phyloP scores from a whole-genome alignment of 2,329 filamentous ascomycete species.

The Fusarium buxicola region DNA sequence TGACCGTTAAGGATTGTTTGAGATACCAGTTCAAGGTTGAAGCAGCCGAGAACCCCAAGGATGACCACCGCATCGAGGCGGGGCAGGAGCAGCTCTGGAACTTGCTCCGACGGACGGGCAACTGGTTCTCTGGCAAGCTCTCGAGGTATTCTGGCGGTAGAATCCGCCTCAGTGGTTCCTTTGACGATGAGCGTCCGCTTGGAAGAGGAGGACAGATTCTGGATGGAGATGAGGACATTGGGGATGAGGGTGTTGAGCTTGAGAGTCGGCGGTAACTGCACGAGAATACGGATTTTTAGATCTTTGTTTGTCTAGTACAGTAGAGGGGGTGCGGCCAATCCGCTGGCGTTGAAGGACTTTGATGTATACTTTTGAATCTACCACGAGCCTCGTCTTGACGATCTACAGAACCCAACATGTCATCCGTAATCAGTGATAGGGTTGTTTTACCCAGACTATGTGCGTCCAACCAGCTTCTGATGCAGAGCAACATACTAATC shows the following conservation, averaged over 20 bases:
- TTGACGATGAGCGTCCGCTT: conserved; percentile 52
- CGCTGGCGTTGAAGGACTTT: conserved; percentile 39
- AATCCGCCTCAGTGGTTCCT: conserved; percentile 61
- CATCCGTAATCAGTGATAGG: not conserved
- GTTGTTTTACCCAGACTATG: not conserved
- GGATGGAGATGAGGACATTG: conserved; percentile 56
- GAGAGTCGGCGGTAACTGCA: conserved; percentile 50
- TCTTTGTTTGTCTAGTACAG: conserved; percentile 13
- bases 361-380: conserved; percentile 26
- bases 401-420: not conserved
- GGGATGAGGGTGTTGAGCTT: conserved; percentile 58
- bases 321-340: conserved; percentile 35
- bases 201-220: conserved; percentile 60
- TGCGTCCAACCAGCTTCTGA: not conserved
- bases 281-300: conserved; percentile 8
- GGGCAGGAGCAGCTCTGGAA: conserved; percentile 75
- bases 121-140: conserved; percentile 70
- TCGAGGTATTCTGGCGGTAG: conserved; percentile 65
- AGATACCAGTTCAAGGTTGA: conserved; percentile 98
- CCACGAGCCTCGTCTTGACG: not conserved
- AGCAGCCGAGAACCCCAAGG: conserved; percentile 78
- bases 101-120: conserved; percentile 62
- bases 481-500: not conserved
- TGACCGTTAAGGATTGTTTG: conserved; percentile 96
- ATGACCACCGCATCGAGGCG: conserved; percentile 66